These are phyloP conservation scores for Penicillium mononematosum DNA, from an alignment of 495 filamentous ascomycete genomes.

Conservation along the genomic window DNA sequence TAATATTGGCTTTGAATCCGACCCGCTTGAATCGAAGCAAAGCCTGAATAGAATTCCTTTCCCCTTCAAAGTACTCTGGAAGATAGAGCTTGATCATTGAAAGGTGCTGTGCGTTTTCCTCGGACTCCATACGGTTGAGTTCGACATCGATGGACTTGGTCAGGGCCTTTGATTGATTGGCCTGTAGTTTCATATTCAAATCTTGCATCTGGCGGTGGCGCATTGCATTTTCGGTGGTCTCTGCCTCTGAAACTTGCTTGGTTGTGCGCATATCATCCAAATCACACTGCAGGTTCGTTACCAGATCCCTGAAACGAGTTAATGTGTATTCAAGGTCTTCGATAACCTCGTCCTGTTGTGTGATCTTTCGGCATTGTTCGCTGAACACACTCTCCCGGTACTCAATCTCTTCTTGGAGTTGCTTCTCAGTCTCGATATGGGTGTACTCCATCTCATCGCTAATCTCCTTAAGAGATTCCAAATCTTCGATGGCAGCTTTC, in stretches of 20 bases:
- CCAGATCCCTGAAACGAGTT: conserved; percentile 81
- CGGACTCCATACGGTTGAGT: conserved; percentile 79
- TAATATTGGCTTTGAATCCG: conserved; percentile 80
- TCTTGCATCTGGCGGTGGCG: conserved; percentile 93
- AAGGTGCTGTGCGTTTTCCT: conserved; percentile 85
- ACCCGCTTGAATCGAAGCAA: conserved; percentile 84
- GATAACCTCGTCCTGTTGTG: conserved; percentile 68
- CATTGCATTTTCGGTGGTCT: conserved; percentile 80
- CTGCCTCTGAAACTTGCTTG: conserved; percentile 86
- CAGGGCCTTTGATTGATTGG: conserved; percentile 84
- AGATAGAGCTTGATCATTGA: conserved; percentile 85
- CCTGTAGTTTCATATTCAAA: conserved; percentile 88
- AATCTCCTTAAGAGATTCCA: conserved; percentile 84
- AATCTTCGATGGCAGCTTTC: conserved; percentile 73
- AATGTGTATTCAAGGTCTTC: conserved; percentile 90
- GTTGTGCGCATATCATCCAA: conserved; percentile 88
- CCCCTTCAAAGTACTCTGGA: conserved; percentile 77
- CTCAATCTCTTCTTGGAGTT: conserved; percentile 91
- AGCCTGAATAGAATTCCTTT: conserved; percentile 79
- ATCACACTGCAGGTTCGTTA: conserved; percentile 80
- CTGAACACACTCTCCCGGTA: conserved; percentile 72
- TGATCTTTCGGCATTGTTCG: conserved; percentile 65
- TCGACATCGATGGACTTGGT: conserved; percentile 92
- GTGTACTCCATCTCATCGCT: conserved; percentile 93
- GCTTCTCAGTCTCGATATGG: conserved; percentile 86